phyloP scores from a whole-genome alignment of 208 protist species.

The Leishmania mexicana region DNA sequence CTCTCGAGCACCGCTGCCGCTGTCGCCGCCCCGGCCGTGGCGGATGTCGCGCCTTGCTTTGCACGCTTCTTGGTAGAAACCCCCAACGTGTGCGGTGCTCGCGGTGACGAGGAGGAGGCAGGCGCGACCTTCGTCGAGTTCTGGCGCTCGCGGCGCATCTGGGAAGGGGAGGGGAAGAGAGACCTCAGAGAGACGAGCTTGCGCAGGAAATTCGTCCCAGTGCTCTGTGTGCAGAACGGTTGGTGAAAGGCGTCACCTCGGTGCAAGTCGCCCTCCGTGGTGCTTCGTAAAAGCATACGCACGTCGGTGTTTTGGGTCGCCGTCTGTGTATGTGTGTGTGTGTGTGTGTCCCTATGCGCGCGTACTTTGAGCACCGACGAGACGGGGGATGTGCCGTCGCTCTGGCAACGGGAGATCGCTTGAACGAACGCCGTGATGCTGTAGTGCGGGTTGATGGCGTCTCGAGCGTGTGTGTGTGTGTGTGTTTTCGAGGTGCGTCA shows the following conservation, averaged over 20 bases:
- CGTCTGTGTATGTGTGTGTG: no score
- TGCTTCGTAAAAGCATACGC: not conserved
- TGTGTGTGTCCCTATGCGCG: not conserved
- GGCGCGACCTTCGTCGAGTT: not conserved
- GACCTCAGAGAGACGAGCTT: not conserved
- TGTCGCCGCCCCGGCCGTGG: not conserved
- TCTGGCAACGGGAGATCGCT: not conserved
- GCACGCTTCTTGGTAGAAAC: not conserved
- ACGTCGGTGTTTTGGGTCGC: not conserved
- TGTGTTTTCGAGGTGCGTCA: conserved; percentile 7
- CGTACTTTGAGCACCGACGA: not conserved
- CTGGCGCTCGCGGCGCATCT: not conserved
- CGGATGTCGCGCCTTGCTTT: not conserved
- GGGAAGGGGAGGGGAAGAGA: not conserved
- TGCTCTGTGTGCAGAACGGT: not conserved
- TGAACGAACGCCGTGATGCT: not conserved
- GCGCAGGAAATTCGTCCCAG: not conserved
- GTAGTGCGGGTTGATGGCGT: not conserved
- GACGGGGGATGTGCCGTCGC: not conserved
- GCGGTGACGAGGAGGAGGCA: not conserved
- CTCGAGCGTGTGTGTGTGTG: not conserved
- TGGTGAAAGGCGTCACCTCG: not conserved
- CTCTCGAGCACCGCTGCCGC: not conserved
- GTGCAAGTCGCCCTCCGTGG: not conserved
- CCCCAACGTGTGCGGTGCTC: not conserved